Base-by-base conservation (phyloP, 2,329 filamentous ascomycete genomes). In the Fusarium beomiforme region DNA sequence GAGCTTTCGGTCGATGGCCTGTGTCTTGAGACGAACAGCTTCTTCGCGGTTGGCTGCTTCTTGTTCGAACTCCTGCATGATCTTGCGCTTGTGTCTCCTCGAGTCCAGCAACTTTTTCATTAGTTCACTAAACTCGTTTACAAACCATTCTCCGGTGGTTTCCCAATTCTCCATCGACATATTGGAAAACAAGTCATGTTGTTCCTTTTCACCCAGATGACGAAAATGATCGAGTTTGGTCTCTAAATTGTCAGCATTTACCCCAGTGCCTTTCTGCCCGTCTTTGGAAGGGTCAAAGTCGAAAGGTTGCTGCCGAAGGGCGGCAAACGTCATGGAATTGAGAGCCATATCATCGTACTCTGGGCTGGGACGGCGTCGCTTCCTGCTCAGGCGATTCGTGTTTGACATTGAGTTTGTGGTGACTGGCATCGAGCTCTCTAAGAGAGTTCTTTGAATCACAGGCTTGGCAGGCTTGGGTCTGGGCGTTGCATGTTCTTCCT, bases 141-240 rank as follows among this genome's bases (percentile, higher is more conserved):
- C 79, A 60, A 90, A 88, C 88, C 88, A 90, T 69, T 89, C 87
- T 8, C 88, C 88, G 2, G 87, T 84, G 17, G 84, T 81, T 71
- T 90, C 88, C 88, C 88, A 90, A 57, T 90, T 88, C 19, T 83
- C 79, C 17, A 89, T 81, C 2, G 85, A 78, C 83, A 90, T 86
- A 56, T 82, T 82, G 5, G 81, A 82, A 73, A 90, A 89, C 58
- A 90, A 85, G 2, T 82, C 77, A 34, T 79, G 80, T 72, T 88
- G 86, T 51, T 86, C 84, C 34, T 77, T 74, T 51, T 84, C 83
- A 12, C 81, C 80, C 59, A 85, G 82, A 57, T 78, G 79, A 65
- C 84, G 84, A 75, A 84, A 87, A 70, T 88, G 84, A 43, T 83
- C 78, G 16, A 90, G 80, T 65, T 85, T 86, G 13, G 85, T 81